Evolutionary conservation across 108 stramenopile species (phyloP).

Genomic region (Conticribra weissflogii): DNA sequence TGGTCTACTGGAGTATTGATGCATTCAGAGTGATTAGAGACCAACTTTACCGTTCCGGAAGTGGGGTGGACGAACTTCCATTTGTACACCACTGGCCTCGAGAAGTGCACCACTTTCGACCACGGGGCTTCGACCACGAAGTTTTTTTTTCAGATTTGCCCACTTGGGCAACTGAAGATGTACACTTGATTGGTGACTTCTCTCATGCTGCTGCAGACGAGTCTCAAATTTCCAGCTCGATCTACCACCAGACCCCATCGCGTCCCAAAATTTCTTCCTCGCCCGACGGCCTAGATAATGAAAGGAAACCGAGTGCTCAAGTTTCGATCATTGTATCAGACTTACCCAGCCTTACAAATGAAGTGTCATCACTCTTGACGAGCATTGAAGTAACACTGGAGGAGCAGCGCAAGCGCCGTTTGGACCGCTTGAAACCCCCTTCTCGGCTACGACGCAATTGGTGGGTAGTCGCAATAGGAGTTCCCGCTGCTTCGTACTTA

Average conservation of each 20-base stretch:
- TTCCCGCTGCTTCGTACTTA: constrained; percentile 54
- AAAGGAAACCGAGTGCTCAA: not conserved
- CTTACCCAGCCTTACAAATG: constrained; percentile 66
- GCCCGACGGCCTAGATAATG: not conserved
- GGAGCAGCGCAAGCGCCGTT: constrained; percentile 67
- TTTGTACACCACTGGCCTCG: constrained; percentile 67
- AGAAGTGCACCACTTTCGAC: constrained; percentile 40
- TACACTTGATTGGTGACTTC: not conserved
- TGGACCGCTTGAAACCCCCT: constrained; percentile 71
- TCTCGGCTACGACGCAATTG: constrained; percentile 66
- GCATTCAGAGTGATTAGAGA: constrained; percentile 73
- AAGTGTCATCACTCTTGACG: constrained; percentile 70
- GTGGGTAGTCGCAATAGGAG: constrained; percentile 67
- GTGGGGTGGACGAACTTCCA: constrained; percentile 59
- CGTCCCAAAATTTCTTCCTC: not conserved
- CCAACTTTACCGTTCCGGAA: constrained; percentile 70
- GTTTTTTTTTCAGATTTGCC: constrained; percentile 40
- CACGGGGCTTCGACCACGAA: not conserved
- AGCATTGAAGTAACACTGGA: constrained; percentile 74
- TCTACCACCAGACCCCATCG: not conserved
- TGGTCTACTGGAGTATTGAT: constrained; percentile 86
- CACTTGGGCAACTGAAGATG: constrained; percentile 29
- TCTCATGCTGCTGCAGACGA: constrained; percentile 17
- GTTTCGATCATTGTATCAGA: constrained; percentile 57
- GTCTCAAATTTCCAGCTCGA: not conserved